Base-by-base conservation (phyloP, 2,329 filamentous ascomycete species). In the Thelonectria blattea region DNA sequence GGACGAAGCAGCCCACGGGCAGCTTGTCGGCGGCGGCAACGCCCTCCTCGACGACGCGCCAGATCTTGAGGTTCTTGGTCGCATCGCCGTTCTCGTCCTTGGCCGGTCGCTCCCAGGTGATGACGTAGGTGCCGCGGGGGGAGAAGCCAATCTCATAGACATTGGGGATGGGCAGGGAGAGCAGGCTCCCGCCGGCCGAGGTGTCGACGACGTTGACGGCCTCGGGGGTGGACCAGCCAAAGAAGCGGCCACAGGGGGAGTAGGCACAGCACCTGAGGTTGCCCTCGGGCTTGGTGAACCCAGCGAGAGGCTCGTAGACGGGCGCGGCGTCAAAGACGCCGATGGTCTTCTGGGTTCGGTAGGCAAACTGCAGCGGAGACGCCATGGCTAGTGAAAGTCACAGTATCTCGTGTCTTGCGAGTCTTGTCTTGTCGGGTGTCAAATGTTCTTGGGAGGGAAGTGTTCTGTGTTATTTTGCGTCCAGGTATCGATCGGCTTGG, bases 61-160 rank as follows among this genome's bases (percentile, higher is more conserved):
- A 99, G 70, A 99, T 89, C 84, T 97, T 98, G 66, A 99, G 82
- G 76, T 99, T 99, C 86, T 97, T 97, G 69, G 88, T 89, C 47
- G 95, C 93, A 77, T 97, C 92, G 58, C 95, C 95, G 62, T 91
- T 89, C 73, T 94, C 94, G 73, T 98, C 94, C 81, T 98, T 98
- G 67, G 86, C 85, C 9, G 93, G 91, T 37, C 95, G 89, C 81
- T 99, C 94, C 93, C 93, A 98, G 55, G 95, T 98, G 75, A 96
- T 97, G 74, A 98, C 83, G 78, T 91, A 99, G 59, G 91, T 95
- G 63, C 95, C 95, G 57, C 88, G 84, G 5, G 94, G 95, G 24
- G 95, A 99, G 80, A 99, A 99, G 66, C 90, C 92, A 62, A 99
- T 82, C 77, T 99, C 95, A 80, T 92, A 97, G 66, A 98, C 93